Base-by-base conservation (phyloP, 495 filamentous ascomycete genomes). In the Aspergillus nidulans region DNA sequence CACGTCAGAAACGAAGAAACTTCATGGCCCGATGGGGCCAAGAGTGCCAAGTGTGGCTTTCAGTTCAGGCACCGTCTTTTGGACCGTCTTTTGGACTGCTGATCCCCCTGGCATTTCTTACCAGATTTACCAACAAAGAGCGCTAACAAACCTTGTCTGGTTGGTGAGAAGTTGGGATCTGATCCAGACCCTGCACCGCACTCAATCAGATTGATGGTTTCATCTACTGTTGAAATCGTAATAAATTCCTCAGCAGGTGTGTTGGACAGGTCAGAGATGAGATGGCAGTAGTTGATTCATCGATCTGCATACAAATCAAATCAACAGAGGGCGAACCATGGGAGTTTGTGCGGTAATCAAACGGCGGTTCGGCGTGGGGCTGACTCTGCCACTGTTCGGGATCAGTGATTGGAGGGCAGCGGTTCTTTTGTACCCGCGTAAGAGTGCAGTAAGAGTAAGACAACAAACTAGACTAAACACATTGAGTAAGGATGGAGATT, bases 261-360 rank as follows among this genome's bases (percentile, higher is more conserved):
- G 36, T 25, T 49, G 34, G 53, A 56, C 53, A 49, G 53, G 45
- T 49, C 46, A 49, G 53, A 42, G 53, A 49, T 56, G 53, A 56
- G 53, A 56, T 49, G 26, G 44, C 53, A 48, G 30, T 12, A 24
- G 42, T n/a, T 45, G 42, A 26, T 45, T 26, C 28, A 15, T 45
- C 42, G 25, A 26, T 44, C 41, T 21, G 19, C 41, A 44, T 44
- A 39, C 36, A 36, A 36, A 16, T 12, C n/a, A 12, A 39, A 39
- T 39, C 13, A 39, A 8, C 36, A 39, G 36, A 39, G 36, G 36
- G 36, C 15, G 42, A 12, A 18, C 24, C 43, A 26, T 42, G 36
- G 26, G 36, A 18, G 36, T 52, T 21, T 34, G 41, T 19, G 13
- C 25, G 55, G 30, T 34, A 34, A 34, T 34, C 30, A 34, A 34